phyloP scores from a whole-genome alignment of 176 grass and related monocot genomes.

The Typha latifolia region DNA sequence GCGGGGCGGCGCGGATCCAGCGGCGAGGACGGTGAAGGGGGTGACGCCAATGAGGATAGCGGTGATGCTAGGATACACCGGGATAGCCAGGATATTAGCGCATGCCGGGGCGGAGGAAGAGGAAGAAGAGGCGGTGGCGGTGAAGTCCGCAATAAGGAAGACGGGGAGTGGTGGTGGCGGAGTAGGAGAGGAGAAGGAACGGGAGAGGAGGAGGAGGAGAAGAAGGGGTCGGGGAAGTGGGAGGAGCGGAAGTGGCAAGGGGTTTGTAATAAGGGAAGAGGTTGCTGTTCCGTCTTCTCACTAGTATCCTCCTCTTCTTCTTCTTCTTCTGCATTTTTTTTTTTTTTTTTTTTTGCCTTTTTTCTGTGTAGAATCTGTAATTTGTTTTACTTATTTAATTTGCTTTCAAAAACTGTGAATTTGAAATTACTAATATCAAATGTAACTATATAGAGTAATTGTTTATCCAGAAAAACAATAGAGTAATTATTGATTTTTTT shows the following conservation, averaged over 20 bases:
- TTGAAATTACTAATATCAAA: too few species aligned
- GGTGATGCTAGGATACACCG: constrained; percentile 14
- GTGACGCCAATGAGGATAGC: constrained; percentile 27
- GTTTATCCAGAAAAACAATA: too few species aligned
- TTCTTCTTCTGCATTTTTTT: too few species aligned
- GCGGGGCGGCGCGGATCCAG: constrained; percentile 37
- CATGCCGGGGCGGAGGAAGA: background rate
- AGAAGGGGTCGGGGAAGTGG: constrained; percentile 4
- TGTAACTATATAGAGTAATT: too few species aligned
- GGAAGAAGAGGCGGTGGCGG: constrained; percentile 9
- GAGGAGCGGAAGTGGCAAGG: background rate
- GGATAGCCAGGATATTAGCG: constrained; percentile 29
- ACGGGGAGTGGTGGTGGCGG: constrained; percentile 2
- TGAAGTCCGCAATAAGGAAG: constrained; percentile 7
- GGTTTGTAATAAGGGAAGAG: too few species aligned
- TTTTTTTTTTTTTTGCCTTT: too few species aligned
- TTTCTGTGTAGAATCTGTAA: too few species aligned
- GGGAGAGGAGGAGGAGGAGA: constrained; percentile 25
- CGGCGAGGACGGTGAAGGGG: constrained; percentile 32
- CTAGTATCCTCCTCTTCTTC: too few species aligned
- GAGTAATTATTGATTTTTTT: too few species aligned
- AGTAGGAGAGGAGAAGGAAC: constrained; percentile 12
- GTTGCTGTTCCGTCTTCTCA: too few species aligned
- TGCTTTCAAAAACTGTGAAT: too few species aligned
- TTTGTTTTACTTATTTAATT: too few species aligned